Evolutionary conservation across 345 rosid genomes (phyloP).

Genomic region (Lumnitzera racemosa): DNA sequence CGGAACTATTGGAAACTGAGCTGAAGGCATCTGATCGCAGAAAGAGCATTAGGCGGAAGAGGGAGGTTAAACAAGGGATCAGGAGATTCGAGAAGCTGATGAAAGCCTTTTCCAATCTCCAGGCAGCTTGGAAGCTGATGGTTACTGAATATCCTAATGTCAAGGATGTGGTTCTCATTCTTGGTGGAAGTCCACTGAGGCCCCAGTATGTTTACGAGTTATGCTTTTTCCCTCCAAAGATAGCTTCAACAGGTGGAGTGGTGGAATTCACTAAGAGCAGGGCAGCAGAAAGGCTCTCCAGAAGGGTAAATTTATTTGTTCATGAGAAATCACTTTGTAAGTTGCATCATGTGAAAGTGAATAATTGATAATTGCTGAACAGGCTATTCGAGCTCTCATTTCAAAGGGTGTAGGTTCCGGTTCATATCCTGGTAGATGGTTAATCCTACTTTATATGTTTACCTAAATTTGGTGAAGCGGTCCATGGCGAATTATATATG

Average conservation of each 20-base stretch:
- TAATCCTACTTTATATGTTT: constrained; percentile 6
- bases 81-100: constrained; percentile 64
- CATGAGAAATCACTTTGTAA: neutral
- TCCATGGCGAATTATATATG: neutral
- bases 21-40: constrained; percentile 44
- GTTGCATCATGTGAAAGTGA: too few species aligned
- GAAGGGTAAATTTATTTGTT: constrained; percentile 42
- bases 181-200: constrained; percentile 72
- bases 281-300: constrained; percentile 67
- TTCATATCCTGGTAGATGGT: constrained; percentile 61
- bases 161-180: constrained; percentile 47
- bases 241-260: constrained; percentile 14
- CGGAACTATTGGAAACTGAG: constrained; percentile 29
- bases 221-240: constrained; percentile 33
- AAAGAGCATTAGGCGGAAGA: constrained; percentile 38
- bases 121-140: constrained; percentile 41
- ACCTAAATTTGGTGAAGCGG: constrained; percentile 1
- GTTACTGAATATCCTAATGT: constrained; percentile 35
- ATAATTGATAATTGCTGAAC: neutral
- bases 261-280: constrained; percentile 47
- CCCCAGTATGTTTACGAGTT: constrained; percentile 63
- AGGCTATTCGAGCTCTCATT: constrained; percentile 76
- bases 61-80: constrained; percentile 62
- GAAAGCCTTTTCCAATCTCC: constrained; percentile 38
- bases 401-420: constrained; percentile 73